phyloP scores from a whole-genome alignment of 139 green algal genomes.

The Volvox reticuliferus region DNA sequence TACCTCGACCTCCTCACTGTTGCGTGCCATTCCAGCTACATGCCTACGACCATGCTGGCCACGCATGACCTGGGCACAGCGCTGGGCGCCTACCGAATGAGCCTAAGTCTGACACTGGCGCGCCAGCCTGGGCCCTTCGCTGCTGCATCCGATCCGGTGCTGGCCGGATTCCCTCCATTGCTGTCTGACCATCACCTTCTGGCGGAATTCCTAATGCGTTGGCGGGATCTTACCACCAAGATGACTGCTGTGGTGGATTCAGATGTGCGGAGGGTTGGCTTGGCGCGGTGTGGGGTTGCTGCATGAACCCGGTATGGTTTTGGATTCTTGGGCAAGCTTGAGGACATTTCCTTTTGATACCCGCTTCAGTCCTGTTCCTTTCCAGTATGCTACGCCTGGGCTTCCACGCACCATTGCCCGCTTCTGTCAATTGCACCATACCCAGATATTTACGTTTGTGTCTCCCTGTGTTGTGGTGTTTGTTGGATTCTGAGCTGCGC shows the following conservation, averaged over 20 bases:
- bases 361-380: too few relatives aligned
- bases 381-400: too few relatives aligned
- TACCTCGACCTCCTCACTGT: too few relatives aligned
- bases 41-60: slow-evolving; percentile 63
- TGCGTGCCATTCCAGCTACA: slow-evolving; percentile 48
- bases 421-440: too few relatives aligned
- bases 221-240: slow-evolving; percentile 55
- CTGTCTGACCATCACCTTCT: slow-evolving; percentile 60
- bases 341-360: too few relatives aligned
- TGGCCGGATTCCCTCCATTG: slow-evolving; percentile 53
- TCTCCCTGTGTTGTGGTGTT: too few relatives aligned
- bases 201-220: slow-evolving; percentile 59
- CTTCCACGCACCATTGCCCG: too few relatives aligned
- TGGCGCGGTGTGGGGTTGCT: too few relatives aligned
- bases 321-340: too few relatives aligned
- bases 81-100: slow-evolving; percentile 53
- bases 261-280: not conserved
- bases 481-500: too few relatives aligned
- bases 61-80: slow-evolving; percentile 45
- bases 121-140: slow-evolving; percentile 45
- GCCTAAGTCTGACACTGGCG: slow-evolving; percentile 50
- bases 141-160: slow-evolving; percentile 51
- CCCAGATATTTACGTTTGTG: too few relatives aligned
- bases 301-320: too few relatives aligned
- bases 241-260: slow-evolving; percentile 34